A percentile compares a stretch with the other conserved stretches of the same genome.
Evolutionary conservation across 208 protist genomes (phyloP).

Genomic region (Acanthamoeba healyi): DNA sequence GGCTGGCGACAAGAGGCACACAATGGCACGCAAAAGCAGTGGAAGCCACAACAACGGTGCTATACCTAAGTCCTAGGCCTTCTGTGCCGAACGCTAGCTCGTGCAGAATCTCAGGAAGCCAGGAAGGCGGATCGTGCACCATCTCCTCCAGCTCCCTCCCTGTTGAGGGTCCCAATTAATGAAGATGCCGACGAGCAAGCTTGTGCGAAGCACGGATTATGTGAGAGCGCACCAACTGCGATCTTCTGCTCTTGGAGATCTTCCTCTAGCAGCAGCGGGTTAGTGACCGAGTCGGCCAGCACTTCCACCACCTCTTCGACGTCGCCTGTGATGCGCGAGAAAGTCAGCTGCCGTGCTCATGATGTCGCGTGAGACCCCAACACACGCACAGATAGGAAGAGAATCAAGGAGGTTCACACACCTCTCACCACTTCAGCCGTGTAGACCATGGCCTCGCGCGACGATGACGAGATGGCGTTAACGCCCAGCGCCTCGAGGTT

Average conservation of each 20-base stretch:
- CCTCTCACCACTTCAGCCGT: slow-evolving; percentile 21
- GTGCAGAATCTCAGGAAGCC: slow-evolving; percentile 65
- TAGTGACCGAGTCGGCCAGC: slow-evolving; percentile 71
- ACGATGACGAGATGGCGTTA: neutral
- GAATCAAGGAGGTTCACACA: neutral
- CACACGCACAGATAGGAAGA: neutral
- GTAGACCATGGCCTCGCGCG: slow-evolving; percentile 74
- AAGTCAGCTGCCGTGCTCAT: neutral
- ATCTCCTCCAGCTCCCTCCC: slow-evolving; percentile 49
- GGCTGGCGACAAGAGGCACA: neutral
- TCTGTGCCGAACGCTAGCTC: slow-evolving; percentile 14
- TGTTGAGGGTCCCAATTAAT: neutral
- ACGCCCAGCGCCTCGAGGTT: slow-evolving; percentile 54
- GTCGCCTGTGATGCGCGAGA: neutral
- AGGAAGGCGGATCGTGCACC: neutral
- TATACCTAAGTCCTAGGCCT: slow-evolving; percentile 60
- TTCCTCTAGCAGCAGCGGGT: slow-evolving; percentile 42
- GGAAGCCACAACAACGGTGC: neutral
- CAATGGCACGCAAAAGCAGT: no score
- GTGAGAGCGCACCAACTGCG: neutral
- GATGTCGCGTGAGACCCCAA: neutral
- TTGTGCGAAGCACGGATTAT: neutral
- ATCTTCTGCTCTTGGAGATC: slow-evolving; percentile 71
- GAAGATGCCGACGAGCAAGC: no score
- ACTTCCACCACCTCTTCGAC: slow-evolving; percentile 55